Base-by-base conservation (phyloP, 1,139 yeast species). In the Nakaseomyces uthaithaninus region DNA sequence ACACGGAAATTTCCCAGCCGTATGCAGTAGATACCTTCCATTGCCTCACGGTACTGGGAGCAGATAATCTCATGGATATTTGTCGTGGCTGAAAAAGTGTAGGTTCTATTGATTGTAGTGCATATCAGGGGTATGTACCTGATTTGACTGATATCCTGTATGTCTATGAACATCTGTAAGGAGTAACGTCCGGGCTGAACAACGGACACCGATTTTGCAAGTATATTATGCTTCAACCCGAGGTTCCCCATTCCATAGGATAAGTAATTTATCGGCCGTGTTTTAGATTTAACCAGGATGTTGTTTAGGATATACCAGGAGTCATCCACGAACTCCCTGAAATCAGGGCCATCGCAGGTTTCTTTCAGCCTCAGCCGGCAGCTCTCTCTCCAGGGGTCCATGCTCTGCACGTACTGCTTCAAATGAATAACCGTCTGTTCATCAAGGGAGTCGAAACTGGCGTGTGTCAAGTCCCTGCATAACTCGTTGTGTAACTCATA, bases 301-400 rank as follows among this genome's bases (percentile, higher is more conserved):
- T 45, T 44, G 36, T 47, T 48, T 3, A 52, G 37, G 22, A 51
- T 39, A 16, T 45, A 43, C 56, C 56, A 52, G 7, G 56, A 52
- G 30, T 50, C 54, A 27, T 45, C 44, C 12, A 50, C 39, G 28
- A 26, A 48, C 33, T 45, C 49, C 28, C 12, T 19, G 12, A 19
- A 19, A n/a, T 25, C 35, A 11, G 25, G 24, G 10, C 11, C 17
- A 8, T 7, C 6, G 11, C 18, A 20, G n/a, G 20, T 28, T 9
- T 20, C 12, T 15, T 16, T 20, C 14, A 38, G 16, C 11, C 35
- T 17, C 10, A 17, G 9, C 16, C 41, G 26, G 14, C 33, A 18
- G 19, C 14, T 10, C 12, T 26, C 14, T 19, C 41, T 18, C 23
- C 27, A 35, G 11, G 27, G 22, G 18, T 38, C 41, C 25, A 38